Evolutionary conservation across 139 green algal species (phyloP), one percentile per base, ranked within the genome.

Genomic region (Micractinium conductrix): DNA sequence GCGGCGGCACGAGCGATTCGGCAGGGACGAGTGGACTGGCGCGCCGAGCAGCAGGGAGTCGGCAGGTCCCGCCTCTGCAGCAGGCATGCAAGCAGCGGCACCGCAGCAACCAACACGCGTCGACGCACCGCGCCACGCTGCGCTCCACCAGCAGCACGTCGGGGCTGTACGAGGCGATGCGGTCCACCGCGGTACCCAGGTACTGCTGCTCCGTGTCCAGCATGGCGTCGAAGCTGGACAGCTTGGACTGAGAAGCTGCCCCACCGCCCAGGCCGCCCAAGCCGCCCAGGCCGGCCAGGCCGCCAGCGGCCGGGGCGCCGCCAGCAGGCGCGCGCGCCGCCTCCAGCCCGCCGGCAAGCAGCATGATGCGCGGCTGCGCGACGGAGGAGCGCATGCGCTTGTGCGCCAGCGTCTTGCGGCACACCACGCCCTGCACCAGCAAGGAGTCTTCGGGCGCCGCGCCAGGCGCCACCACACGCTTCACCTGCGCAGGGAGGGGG

Each of bases 101-200:
- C 62, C 2, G 19, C 17, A 69, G 62, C 62, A 38, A 28, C 19
- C 26, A 69, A 10, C 62, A 69, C 26, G 68, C 68, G 16, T 14
- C 22, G 26, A 63, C 78, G 21, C 63, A 84, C 80, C 80, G 35
- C 4, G 69, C 69, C 83, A 96, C 94, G 78, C 84, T 93, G 45
- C 89, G 84, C 88, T 96, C 95, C 67, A 98, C 94, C 79, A 98
- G 86, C 81, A 98, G 78, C 50, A 98, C 74, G 58, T 95, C 88
- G 26, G 95, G 94, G 72, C 83, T 70, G 75, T 89, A 85, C 26
- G 86, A 79, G 10, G 88, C 80, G 37, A 96, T 81, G 43, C 87
- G 87, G 19, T 89, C 85, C 62, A 97, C 92, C 8, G 87, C 84
- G 69, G 96, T 91, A 86, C 93, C 90, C 48, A 88, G 33, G 19